Base-by-base conservation (phyloP, 495 filamentous ascomycete species). In the Chaetomium tenue region DNA sequence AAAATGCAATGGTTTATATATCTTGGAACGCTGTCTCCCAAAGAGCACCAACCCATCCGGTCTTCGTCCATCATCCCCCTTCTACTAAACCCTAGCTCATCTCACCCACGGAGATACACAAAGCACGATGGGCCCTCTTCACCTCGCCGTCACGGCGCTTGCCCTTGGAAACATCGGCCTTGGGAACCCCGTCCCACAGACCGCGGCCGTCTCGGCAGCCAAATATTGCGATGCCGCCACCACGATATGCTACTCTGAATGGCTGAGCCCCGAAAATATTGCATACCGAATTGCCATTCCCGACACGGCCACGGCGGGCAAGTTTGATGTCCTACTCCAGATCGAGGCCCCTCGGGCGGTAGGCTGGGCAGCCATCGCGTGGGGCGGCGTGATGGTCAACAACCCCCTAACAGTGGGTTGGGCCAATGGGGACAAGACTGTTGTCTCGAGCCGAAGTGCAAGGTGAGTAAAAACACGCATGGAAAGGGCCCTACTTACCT, bases 351-450 rank as follows among this genome's bases (percentile, higher is more conserved):
- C 76, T 57, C 74, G 71, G 65, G 55, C 73, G 20, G 72, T 72
- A 23, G 75, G 75, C 33, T 78, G 76, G 76, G 76, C 75, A 0
- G 75, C 71, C 7, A 52, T 78, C 6, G 76, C 75, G 8, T 77
- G 74, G 70, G 76, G 76, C 23, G 76, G 75, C 44, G 54, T 60
- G 64, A 78, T 78, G 76, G 66, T 68, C 58, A 77, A 77, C 66
- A 77, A 78, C 68, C 75, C 76, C 16, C 68, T 78, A 58, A 70
- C 71, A 7, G 71, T 78, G 15, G 73, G 63, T 18, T 78, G 76
- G 76, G 66, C 75, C 18, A 76, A 71, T 64, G 72, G 67, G 12
- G 47, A 56, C 39, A 69, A 28, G 18, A 57, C 67, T 4, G 65
- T 76, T 13, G 71, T 71, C 6, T 72, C 76, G 23, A 71, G 69